A percentile compares a stretch with the other conserved stretches of the same genome.
phyloP scores from a whole-genome alignment of 352 stramenopile species.

The Globisporangium canariense region DNA sequence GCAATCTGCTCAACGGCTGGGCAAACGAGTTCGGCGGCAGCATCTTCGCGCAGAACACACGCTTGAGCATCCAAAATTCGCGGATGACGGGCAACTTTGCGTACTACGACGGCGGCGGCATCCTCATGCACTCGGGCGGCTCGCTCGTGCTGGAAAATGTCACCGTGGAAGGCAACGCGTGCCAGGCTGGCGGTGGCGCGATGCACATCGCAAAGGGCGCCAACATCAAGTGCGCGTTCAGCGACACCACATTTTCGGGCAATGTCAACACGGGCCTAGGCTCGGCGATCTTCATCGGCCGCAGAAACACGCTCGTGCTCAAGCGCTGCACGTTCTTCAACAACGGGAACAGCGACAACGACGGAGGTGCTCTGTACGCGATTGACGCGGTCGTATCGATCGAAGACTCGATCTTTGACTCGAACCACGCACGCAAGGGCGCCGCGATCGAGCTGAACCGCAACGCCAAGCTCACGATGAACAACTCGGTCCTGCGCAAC shows the following conservation, averaged over 20 bases:
- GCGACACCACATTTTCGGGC: conserved; percentile 27
- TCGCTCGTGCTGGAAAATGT: conserved; percentile 22
- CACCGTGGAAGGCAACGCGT: conserved; percentile 29
- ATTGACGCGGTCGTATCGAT: conserved; percentile 39
- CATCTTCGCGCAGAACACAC: conserved; percentile 33
- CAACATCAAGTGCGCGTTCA: conserved; percentile 21
- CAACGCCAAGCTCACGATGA: conserved; percentile 28
- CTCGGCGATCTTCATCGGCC: conserved; percentile 48
- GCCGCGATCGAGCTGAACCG: conserved; percentile 51
- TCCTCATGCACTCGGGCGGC: conserved; percentile 42
- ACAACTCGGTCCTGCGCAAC: conserved; percentile 24
- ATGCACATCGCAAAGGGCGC: conserved; percentile 43
- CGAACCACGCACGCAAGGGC: conserved; percentile 37
- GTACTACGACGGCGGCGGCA: conserved; percentile 54
- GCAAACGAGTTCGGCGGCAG: conserved; percentile 52
- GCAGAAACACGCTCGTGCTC: conserved; percentile 40
- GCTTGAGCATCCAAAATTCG: conserved; percentile 22
- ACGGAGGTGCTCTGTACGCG: conserved; percentile 43
- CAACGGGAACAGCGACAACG: conserved; percentile 37
- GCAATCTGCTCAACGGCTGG: conserved; percentile 29
- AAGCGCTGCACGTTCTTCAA: conserved; percentile 18
- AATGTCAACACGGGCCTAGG: conserved; percentile 53
- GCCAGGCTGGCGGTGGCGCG: conserved; percentile 42
- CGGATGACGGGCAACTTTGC: conserved; percentile 42
- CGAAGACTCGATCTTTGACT: conserved; percentile 29